Evolutionary conservation across 805 yeast genomes (phyloP).

Genomic region (Suhomyces pyralidae): DNA sequence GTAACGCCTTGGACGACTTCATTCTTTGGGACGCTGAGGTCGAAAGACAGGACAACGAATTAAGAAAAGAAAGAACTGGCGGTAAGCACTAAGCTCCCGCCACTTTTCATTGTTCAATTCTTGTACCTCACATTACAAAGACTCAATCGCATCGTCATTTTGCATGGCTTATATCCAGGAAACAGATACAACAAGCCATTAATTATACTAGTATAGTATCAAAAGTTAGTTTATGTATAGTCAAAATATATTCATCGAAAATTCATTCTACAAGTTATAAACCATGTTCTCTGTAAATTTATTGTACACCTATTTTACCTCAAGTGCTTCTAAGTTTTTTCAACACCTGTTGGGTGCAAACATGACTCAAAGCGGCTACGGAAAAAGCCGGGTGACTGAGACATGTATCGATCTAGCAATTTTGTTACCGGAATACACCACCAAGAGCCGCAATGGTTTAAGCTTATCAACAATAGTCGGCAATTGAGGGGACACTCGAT

Average conservation of each 20-base stretch:
- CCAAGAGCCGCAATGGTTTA: not conserved
- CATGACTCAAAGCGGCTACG: not conserved
- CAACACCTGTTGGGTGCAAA: too few relatives aligned
- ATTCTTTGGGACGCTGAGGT: conserved; percentile 80
- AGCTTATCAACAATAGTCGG: not conserved
- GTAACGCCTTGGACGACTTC: conserved; percentile 91
- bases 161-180: not conserved
- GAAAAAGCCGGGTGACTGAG: not conserved
- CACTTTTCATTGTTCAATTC: not conserved
- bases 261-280: too few relatives aligned
- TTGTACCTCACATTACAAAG: not conserved
- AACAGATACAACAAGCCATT: not conserved
- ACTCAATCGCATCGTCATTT: not conserved
- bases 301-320: too few relatives aligned
- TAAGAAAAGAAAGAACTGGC: conserved; percentile 69
- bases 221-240: conserved; percentile 3
- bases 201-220: conserved; percentile 7
- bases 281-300: too few relatives aligned
- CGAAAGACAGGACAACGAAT: conserved; percentile 64
- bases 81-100: conserved; percentile 52
- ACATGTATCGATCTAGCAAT: not conserved
- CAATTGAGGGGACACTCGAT: not conserved
- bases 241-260: too few relatives aligned
- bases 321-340: too few relatives aligned
- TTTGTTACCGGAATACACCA: not conserved